Percentiles rank a stretch among this genome's conserved stretches.
These are phyloP conservation scores for Haematococcus lacustris DNA, from an alignment of 139 green algal genomes.

Conservation along the genomic window DNA sequence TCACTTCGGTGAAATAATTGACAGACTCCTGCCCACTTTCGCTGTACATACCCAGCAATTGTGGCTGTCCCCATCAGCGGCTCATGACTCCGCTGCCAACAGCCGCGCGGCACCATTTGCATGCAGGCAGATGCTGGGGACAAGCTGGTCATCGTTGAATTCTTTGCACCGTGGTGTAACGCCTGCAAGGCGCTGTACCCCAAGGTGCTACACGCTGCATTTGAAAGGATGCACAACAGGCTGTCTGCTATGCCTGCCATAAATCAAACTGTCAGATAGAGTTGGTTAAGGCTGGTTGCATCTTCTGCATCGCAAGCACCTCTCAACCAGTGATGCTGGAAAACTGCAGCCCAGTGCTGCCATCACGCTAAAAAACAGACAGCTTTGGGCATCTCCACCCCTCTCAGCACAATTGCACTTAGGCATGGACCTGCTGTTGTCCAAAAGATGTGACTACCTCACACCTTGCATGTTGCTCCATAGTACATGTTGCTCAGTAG, in stretches of 20 bases:
- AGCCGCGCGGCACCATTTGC: not conserved
- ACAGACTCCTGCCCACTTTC: not conserved
- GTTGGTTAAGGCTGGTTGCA: not conserved
- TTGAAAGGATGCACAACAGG: not conserved
- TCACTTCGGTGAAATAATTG: too few relatives aligned
- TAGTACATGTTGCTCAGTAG: too few relatives aligned
- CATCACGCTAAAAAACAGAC: not conserved
- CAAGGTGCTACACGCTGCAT: slow-evolving; percentile 51
- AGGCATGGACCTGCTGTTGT: too few relatives aligned
- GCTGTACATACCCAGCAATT: not conserved
- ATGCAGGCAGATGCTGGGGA: slow-evolving; percentile 52
- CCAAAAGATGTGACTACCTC: too few relatives aligned
- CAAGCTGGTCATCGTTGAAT: slow-evolving; percentile 84
- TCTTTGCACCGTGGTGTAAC: slow-evolving; percentile 81
- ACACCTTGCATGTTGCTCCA: too few relatives aligned
- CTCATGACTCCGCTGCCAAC: not conserved
- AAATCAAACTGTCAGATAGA: too few relatives aligned
- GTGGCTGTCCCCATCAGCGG: not conserved
- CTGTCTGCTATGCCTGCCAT: too few relatives aligned
- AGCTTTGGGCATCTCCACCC: not conserved
- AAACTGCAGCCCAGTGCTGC: not conserved
- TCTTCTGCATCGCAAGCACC: not conserved
- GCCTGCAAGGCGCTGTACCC: slow-evolving; percentile 86
- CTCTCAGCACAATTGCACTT: too few relatives aligned
- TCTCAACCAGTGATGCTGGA: not conserved